Base-by-base conservation (phyloP, 495 filamentous ascomycete species). In the Penicillium bovifimosum region DNA sequence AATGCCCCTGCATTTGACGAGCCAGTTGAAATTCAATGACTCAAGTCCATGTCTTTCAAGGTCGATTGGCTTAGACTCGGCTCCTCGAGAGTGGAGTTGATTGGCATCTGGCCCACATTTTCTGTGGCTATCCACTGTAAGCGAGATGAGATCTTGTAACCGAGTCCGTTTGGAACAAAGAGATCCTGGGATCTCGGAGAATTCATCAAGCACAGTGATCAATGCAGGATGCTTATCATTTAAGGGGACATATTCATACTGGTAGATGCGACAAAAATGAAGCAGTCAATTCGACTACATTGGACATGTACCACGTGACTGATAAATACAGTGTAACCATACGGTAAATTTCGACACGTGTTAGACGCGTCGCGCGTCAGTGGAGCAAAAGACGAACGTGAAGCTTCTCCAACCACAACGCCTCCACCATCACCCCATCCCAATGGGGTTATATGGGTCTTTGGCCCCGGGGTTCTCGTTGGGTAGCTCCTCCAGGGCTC, bases 391-490 rank as follows among this genome's bases (percentile, higher is more conserved):
- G 11, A 34, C 2, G 32, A 36, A 31, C 42, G 42, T 45, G 28
- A 33, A 45, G 42, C 28, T 31, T 31, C 26, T 45, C 42, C n/a
- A 43, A 43, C 41, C n/a, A 4, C 18, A 17, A 17, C 24, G 26
- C 41, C 44, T 24, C 17, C 42, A 13, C 24, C 45, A 17, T 24
- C 20, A 9, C 20, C 26, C 9, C 20, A 14, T 26, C 32, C 29
- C 17, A 34, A 50, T 50, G 39, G 48, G 39, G 48, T 50, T 50
- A 50, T 50, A 50, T 42, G 29, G 48, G 39, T n/a, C 47, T 41
- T 26, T 14, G 27, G 32, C 28, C 42, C 16, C 17, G 28, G n/a
- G n/a, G n/a, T n/a, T 48, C 27, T 28, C 43, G 31, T 46, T 42
- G 41, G 39, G 39, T 42, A n/a, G 20, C n/a, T 42, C 18, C 34